Conservation (phyloP, 2,329 filamentous ascomycete species). For the Fusarium floridanum region DNA sequence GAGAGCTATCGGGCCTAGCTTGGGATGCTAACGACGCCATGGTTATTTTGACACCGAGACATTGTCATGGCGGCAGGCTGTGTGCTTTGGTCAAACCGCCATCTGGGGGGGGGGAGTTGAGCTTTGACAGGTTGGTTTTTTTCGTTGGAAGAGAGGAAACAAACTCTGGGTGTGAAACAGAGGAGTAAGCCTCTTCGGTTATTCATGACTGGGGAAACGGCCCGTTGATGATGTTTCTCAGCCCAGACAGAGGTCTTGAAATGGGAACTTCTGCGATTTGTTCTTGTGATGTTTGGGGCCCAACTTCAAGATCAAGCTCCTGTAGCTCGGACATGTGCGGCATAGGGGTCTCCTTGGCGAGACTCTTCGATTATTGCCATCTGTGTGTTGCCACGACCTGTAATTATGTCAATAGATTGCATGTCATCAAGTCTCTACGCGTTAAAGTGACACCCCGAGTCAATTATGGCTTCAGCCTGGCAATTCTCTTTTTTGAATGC, state of each 20-base stretch:
- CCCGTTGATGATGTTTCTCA: background rate
- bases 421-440: background rate
- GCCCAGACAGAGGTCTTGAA: background rate
- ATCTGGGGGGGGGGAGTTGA: background rate
- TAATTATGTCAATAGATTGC: background rate
- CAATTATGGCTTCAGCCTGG: background rate
- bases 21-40: background rate
- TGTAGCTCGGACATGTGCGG: background rate
- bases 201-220: background rate
- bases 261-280: background rate
- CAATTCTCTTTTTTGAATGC: background rate
- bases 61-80: background rate
- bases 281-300: background rate
- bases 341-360: background rate
- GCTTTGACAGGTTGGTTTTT: background rate
- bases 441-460: background rate
- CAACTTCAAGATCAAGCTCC: background rate
- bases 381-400: background rate
- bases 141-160: background rate
- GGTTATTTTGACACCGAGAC: background rate
- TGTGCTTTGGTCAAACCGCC: background rate
- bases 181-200: background rate
- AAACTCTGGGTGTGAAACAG: background rate
- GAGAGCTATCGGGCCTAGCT: background rate
- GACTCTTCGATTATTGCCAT: background rate